A percentile compares a stretch with the other conserved stretches of the same genome.
phyloP scores from a whole-genome alignment of 495 filamentous ascomycete species.

The Xylaria scruposa region DNA sequence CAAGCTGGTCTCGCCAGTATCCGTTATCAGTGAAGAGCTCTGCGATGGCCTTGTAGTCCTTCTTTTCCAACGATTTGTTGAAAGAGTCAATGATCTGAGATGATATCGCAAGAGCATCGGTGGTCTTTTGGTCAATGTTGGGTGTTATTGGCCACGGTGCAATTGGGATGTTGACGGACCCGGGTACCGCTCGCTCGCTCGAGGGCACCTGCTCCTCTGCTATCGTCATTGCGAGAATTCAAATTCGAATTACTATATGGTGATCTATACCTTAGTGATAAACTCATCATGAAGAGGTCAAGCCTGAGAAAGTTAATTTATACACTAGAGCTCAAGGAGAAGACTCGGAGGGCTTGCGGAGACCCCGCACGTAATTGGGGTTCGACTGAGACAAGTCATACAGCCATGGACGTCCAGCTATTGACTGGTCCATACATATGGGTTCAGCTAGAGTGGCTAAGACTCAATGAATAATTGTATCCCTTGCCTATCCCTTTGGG shows the following conservation, averaged over 20 bases:
- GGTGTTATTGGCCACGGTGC: slow-evolving; percentile 48
- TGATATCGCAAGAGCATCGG: slow-evolving; percentile 57
- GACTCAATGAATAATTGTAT: background rate
- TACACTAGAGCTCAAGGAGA: background rate
- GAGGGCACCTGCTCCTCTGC: slow-evolving; percentile 44
- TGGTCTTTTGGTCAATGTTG: slow-evolving; percentile 33
- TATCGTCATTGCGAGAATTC: slow-evolving; percentile 9
- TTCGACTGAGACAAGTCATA: background rate
- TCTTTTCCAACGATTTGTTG: slow-evolving; percentile 52
- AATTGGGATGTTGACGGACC: slow-evolving; percentile 61
- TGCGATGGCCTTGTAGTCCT: slow-evolving; percentile 44
- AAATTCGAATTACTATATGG: background rate
- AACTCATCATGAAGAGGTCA: background rate
- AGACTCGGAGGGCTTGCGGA: slow-evolving; percentile 1
- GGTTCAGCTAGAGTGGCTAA: background rate
- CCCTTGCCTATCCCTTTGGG: background rate
- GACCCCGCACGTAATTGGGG: slow-evolving; percentile 17
- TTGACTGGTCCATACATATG: background rate
- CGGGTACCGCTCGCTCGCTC: slow-evolving; percentile 63
- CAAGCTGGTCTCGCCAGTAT: slow-evolving; percentile 71
- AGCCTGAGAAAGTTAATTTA: background rate
- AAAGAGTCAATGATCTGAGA: slow-evolving; percentile 50
- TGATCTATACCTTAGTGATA: background rate
- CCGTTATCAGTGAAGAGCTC: slow-evolving; percentile 61
- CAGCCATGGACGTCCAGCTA: background rate